Percentiles rank a stretch among this genome's conserved stretches.
phyloP scores from a whole-genome alignment of 345 rosid species.

The Lepidium aucheri region DNA sequence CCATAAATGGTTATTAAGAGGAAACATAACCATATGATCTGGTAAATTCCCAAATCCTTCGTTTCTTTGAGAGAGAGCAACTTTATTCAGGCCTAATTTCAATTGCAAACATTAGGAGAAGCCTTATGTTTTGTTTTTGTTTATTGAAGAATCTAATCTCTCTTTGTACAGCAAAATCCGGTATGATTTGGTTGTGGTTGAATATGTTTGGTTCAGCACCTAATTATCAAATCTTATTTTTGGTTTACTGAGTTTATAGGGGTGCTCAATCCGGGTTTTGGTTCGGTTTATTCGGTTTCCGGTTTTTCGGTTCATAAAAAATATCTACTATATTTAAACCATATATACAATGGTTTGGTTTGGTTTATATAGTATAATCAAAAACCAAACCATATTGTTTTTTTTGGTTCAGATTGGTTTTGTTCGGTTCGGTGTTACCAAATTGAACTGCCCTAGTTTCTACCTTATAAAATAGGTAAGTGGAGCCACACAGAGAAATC shows the following conservation, averaged over 20 bases:
- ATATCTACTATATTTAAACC: too few relatives aligned
- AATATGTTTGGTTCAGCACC: background rate
- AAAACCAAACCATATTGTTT: too few relatives aligned
- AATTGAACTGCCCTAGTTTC: too few relatives aligned
- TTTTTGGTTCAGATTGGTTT: too few relatives aligned
- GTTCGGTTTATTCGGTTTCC: too few relatives aligned
- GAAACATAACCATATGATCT: background rate
- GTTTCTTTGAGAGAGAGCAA: background rate
- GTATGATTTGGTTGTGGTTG: background rate
- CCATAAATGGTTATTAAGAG: background rate
- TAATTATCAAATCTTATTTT: background rate
- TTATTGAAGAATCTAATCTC: background rate
- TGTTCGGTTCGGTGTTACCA: too few relatives aligned
- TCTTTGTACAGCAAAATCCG: constrained; percentile 13
- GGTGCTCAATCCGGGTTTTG: too few relatives aligned
- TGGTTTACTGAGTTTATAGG: constrained; percentile 1
- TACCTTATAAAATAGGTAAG: background rate
- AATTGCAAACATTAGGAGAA: background rate
- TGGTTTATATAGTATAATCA: too few relatives aligned
- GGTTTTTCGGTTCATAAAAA: too few relatives aligned
- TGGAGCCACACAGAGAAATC: constrained; percentile 8
- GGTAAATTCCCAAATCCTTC: constrained; percentile 1
- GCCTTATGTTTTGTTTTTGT: background rate
- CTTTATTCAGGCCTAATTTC: background rate
- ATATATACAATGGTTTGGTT: too few relatives aligned